Percentiles rank a stretch among this genome's conserved stretches.
Conservation (phyloP, 2,329 filamentous ascomycete species). For the Trichoderma pleuroti region DNA sequence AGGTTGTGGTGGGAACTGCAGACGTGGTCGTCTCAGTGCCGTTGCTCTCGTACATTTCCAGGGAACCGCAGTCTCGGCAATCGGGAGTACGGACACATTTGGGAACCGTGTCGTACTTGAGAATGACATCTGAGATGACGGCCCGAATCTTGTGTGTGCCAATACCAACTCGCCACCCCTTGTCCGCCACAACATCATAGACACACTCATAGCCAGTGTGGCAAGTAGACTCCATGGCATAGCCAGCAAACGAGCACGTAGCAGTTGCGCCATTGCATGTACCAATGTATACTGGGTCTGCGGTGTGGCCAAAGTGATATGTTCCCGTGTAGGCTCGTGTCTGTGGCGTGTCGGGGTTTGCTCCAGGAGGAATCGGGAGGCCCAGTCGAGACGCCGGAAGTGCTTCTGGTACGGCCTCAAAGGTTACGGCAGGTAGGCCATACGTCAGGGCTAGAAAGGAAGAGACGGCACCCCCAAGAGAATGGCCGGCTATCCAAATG, state of each 20-base stretch:
- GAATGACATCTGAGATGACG: conserved; percentile 84
- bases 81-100: conserved; percentile 71
- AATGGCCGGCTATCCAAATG: conserved; percentile 90
- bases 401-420: conserved; percentile 89
- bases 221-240: conserved; percentile 89
- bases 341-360: conserved; percentile 68
- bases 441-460: conserved; percentile 90
- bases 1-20: conserved; percentile 53
- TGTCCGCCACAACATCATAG: conserved; percentile 88
- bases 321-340: conserved; percentile 69
- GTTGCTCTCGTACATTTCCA: conserved; percentile 95
- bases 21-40: conserved; percentile 73
- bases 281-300: conserved; percentile 92
- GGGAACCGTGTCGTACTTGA: conserved; percentile 77
- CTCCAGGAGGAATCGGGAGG: conserved; percentile 77
- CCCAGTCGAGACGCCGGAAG: conserved; percentile 80
- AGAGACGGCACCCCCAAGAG: conserved; percentile 82
- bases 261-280: conserved; percentile 88
- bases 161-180: conserved; percentile 87
- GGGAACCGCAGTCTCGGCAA: conserved; percentile 85
- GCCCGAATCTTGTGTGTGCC: conserved; percentile 86
- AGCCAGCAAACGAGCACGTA: conserved; percentile 85
- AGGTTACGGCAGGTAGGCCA: conserved; percentile 84
- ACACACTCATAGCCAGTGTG: conserved; percentile 84
- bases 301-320: conserved; percentile 92